Base-by-base conservation (phyloP, 1,139 yeast species). In the Yamadazyma songkhlaensis region DNA sequence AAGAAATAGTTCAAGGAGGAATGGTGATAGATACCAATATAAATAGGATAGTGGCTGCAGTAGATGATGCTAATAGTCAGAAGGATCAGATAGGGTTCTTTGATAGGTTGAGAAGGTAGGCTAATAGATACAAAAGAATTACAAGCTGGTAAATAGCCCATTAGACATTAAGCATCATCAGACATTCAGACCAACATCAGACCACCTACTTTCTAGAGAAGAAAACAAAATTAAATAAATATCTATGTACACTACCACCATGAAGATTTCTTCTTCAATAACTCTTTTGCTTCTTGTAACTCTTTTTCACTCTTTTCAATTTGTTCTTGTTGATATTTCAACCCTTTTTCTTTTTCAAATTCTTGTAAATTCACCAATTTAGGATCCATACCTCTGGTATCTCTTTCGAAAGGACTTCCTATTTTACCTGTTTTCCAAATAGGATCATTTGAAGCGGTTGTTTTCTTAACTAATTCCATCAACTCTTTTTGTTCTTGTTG, bases 21-120 rank as follows among this genome's bases (percentile, higher is more conserved):
- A 84, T 94, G 95, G 98, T 92, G n/a, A 87, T 94, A 28, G 98
- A 92, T 57, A 90, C 98, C 1, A 88, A 84, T 51, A 87, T 89
- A 21, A 60, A 67, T 29, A 77, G 86, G 45, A 89, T 92, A 28
- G 96, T 90, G n/a, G 71, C 71, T n/a, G 89, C 94, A 0, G 84
- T 83, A 9, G 83, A 77, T 53, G 79, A 72, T 29, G 81, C 81
- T 31, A 77, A 77, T 51, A 64, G 73, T 38, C 79, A 75, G 47
- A 72, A 71, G 44, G 50, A 45, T 34, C 25, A 33, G 37, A 41
- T 34, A 36, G 39, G 37, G 38, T 34, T 46, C 36, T 44, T 40
- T 32, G 39, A 39, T 27, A 23, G 26, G 24, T 37, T 20, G 11
- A 21, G 38, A 37, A 20, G 42, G 23, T 29, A 29, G 31, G 4